Evolutionary conservation across 2,329 filamentous ascomycete genomes (phyloP), one percentile per base, ranked within the genome.

Genomic region (Cordyceps tenuipes): DNA sequence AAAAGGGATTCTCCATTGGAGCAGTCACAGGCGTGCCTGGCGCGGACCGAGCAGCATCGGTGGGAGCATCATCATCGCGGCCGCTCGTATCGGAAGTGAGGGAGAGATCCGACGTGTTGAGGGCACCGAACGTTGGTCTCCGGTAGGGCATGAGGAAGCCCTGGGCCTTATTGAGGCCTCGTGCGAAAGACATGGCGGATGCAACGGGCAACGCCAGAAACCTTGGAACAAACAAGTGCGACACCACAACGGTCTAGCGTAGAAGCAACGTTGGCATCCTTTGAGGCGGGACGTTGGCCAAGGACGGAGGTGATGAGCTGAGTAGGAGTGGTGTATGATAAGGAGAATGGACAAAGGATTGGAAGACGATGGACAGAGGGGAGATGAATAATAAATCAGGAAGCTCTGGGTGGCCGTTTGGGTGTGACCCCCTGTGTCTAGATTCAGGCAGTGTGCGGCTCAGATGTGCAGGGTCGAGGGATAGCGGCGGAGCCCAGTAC

Each of bases 131-230:
- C 46, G 70, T 70, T 41, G 78, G 79, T 47, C 78, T 74, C 62
- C 76, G 71, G 19, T 68, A 67, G 51, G 76, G 74, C 59, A 77
- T 71, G 39, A 79, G 70, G 64, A 77, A 78, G 26, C 72, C 72
- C 46, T 77, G 70, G 8, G 77, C 73, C 64, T 80, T 78, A 49
- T 62, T 75, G 68, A 82, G 76, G 13, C 79, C 79, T 64, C 78
- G 76, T 50, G 76, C 73, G 62, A 81, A 71, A 34, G 60, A 62
- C 79, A 82, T 82, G 57, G 43, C 54, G 43, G 60, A 62, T 79
- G 82, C 82, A 57, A 29, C 54, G 54, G 54, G 13, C 4, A 39
- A 19, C 39, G 54, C 54, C 54, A 49, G 36, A 47, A 47, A 57
- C 19, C 46, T 49, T 49, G 54, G 21, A 49, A 50, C 15, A 50